These are phyloP conservation scores for Flueggea neowawraea DNA, from an alignment of 441 rosid species.

Conservation along the genomic window DNA sequence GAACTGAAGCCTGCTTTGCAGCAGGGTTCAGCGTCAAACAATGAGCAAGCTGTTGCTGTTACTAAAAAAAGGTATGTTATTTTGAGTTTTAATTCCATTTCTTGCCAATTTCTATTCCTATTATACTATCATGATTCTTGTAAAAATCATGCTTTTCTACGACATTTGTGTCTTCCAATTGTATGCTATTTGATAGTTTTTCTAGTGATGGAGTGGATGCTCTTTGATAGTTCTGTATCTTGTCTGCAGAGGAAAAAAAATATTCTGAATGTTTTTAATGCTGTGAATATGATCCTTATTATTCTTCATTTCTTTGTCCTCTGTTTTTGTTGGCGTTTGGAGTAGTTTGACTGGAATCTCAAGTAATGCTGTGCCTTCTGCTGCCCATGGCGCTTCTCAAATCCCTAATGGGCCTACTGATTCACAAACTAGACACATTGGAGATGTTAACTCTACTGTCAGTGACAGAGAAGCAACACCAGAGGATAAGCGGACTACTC, in stretches of 20 bases:
- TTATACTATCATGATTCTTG: no score
- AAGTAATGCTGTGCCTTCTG: constrained; percentile 33
- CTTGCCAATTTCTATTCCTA: background rate
- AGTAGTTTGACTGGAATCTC: constrained; percentile 43
- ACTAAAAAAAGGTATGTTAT: constrained; percentile 50
- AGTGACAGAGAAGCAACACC: constrained; percentile 29
- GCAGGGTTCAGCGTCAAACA: constrained; percentile 31
- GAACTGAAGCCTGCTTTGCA: constrained; percentile 41
- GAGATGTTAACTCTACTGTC: constrained; percentile 32
- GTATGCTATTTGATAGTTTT: no score
- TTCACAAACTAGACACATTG: constrained; percentile 32
- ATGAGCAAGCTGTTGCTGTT: constrained; percentile 25
- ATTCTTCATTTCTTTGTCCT: background rate
- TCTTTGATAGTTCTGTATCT: background rate
- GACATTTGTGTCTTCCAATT: no score
- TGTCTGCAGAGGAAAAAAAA: background rate
- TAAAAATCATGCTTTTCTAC: no score
- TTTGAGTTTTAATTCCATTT: constrained; percentile 4
- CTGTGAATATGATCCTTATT: background rate
- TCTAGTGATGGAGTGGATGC: no score
- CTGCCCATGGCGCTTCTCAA: constrained; percentile 27
- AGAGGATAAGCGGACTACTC: constrained; percentile 37
- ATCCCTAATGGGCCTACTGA: constrained; percentile 35
- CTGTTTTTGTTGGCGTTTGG: constrained; percentile 6
- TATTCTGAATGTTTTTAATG: background rate